Conservation (phyloP, 75 land plant species). For the Cupressus sempervirens region DNA sequence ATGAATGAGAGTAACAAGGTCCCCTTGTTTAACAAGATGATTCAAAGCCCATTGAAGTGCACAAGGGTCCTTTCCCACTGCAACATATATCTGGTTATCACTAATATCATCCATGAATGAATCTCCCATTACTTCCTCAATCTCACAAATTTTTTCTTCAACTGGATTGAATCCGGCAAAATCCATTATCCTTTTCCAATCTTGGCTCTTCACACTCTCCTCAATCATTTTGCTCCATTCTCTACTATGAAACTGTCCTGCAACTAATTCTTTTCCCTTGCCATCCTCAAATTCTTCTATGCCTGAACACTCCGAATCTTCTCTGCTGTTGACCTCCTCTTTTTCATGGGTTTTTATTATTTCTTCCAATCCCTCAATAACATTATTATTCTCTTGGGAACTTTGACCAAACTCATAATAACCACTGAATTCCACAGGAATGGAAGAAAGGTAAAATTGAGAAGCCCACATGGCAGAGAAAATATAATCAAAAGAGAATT, state of each 20-base stretch:
- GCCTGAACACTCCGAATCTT: background rate
- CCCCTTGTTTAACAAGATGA: background rate
- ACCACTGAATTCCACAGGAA: background rate
- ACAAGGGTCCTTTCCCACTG: constrained; percentile 7
- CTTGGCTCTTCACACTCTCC: background rate
- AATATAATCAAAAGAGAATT: background rate
- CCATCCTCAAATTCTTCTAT: background rate
- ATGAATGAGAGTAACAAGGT: constrained; percentile 5
- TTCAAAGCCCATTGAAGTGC: constrained; percentile 1
- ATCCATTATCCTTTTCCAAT: background rate
- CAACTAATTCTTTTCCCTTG: background rate
- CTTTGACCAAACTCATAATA: background rate
- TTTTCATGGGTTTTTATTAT: background rate
- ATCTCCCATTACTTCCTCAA: background rate
- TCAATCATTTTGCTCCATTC: background rate
- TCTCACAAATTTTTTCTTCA: background rate
- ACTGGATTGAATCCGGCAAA: background rate
- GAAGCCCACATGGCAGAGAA: background rate
- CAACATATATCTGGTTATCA: background rate
- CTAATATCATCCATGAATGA: background rate
- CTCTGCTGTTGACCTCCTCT: background rate
- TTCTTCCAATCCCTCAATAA: background rate
- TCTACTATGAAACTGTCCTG: background rate
- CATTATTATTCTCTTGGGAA: background rate
- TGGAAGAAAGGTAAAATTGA: background rate